Evolutionary conservation across 441 rosid genomes (phyloP), one percentile per base, ranked within the genome.

Genomic region (Erysimum cheiri): DNA sequence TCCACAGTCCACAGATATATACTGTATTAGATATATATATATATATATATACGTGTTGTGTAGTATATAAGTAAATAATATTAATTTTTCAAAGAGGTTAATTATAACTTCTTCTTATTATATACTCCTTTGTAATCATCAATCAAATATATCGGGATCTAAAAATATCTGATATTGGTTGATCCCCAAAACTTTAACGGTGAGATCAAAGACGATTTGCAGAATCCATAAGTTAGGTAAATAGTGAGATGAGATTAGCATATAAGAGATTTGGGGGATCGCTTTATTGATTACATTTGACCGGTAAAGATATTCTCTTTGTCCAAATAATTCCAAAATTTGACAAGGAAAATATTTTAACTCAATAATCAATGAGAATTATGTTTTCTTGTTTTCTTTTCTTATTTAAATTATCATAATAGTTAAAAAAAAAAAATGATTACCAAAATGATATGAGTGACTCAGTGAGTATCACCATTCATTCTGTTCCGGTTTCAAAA

Each of bases 111-210:
- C 13, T 2, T 56, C 7, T 59, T 13, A 24, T 33, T 60, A 60
- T 26, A 50, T 19, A 35, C 24, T 24, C 22, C 1, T 36, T 28
- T 14, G 35, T 48, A 50, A 41, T 52, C 24, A 63, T 69, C 22
- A 53, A 54, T 29, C 36, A 62, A 41, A 53, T 36, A 62, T 56
- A 54, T 69, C 39, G 73, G 73, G 78, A 74, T 74, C 66, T 69
- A 63, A 39, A 39, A 62, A 22, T 17, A 75, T 58, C 3, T 13
- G 62, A 46, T 57, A 58, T 70, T 41, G 60, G 71, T 15, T 54
- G 78, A 70, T 75, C 71, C 65, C 70, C 4, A 64, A 64, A 57
- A 49, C 70, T 62, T 69, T 69, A 75, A 69, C 60, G 74, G 55
- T 56, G 49, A 48, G 65, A 75, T 70, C 74, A 75, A 75, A 64